phyloP scores from a whole-genome alignment of 1,139 yeast species.

The Williopsis jadinii region DNA sequence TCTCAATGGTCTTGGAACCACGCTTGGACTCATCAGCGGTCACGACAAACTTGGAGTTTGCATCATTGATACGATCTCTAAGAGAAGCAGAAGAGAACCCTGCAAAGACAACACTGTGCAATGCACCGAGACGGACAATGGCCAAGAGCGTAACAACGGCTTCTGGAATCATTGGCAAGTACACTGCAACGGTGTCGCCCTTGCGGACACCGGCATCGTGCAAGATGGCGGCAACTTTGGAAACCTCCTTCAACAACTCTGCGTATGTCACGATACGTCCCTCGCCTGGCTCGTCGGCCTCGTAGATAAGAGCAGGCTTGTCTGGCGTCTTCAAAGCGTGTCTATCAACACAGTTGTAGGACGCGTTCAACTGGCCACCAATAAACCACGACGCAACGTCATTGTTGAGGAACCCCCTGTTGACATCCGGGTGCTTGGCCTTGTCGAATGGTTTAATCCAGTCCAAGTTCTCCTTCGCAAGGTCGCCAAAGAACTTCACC shows the following conservation, averaged over 20 bases:
- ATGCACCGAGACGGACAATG: slow-evolving; percentile 70
- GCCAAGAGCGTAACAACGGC: slow-evolving; percentile 70
- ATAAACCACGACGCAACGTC: slow-evolving; percentile 74
- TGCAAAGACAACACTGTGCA: slow-evolving; percentile 80
- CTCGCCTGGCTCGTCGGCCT: slow-evolving; percentile 68
- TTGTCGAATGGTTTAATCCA: slow-evolving; percentile 61
- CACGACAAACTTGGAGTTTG: slow-evolving; percentile 64
- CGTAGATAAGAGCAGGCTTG: slow-evolving; percentile 72
- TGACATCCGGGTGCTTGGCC: slow-evolving; percentile 46
- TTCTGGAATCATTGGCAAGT: slow-evolving; percentile 83
- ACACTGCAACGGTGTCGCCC: slow-evolving; percentile 82
- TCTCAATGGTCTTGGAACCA: slow-evolving; percentile 79
- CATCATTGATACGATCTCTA: slow-evolving; percentile 71
- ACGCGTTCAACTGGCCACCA: slow-evolving; percentile 71
- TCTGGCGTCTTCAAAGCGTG: slow-evolving; percentile 68
- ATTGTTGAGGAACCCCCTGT: slow-evolving; percentile 51
- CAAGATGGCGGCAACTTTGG: slow-evolving; percentile 63
- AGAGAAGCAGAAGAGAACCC: slow-evolving; percentile 74
- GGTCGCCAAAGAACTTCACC: slow-evolving; percentile 52
- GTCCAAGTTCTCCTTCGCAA: slow-evolving; percentile 48
- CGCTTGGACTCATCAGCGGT: slow-evolving; percentile 78
- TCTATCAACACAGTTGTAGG: slow-evolving; percentile 73
- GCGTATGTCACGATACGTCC: slow-evolving; percentile 63
- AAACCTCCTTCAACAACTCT: slow-evolving; percentile 62
- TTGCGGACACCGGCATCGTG: slow-evolving; percentile 62